Conservation (phyloP, 306 rosid genomes). For the Hylodesmum podocarpum region DNA sequence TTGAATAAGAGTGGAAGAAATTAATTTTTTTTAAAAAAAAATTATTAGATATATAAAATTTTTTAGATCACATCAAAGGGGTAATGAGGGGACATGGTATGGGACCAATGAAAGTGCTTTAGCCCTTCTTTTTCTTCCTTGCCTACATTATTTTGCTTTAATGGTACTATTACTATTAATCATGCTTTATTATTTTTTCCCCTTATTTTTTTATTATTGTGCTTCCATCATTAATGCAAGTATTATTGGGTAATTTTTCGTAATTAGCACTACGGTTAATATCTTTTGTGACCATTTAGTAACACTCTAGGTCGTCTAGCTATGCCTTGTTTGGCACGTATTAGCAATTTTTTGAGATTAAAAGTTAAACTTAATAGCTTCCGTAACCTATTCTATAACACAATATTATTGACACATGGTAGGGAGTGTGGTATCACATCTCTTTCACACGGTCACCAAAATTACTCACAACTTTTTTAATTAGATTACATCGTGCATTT, state of each 20-base stretch:
- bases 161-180: slow-evolving; percentile 51
- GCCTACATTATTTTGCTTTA: slow-evolving; percentile 57
- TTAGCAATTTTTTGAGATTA: slow-evolving; percentile 28
- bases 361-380: slow-evolving; percentile 27
- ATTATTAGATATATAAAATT: background rate
- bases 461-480: slow-evolving; percentile 8
- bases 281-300: slow-evolving; percentile 24
- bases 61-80: slow-evolving; percentile 51
- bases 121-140: slow-evolving; percentile 47
- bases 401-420: slow-evolving; percentile 16
- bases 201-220: slow-evolving; percentile 31
- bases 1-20: slow-evolving; percentile 37
- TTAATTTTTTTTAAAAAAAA: background rate
- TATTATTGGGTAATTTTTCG: slow-evolving; percentile 43
- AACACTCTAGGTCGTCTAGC: slow-evolving; percentile 35
- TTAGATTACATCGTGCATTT: slow-evolving; percentile 13
- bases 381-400: slow-evolving; percentile 31
- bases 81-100: slow-evolving; percentile 47
- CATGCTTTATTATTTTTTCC: slow-evolving; percentile 42
- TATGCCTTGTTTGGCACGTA: slow-evolving; percentile 30
- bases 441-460: slow-evolving; percentile 35
- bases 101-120: slow-evolving; percentile 63
- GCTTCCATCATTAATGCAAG: slow-evolving; percentile 49
- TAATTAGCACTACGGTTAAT: slow-evolving; percentile 44
- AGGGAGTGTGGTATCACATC: slow-evolving; percentile 41